A percentile compares a stretch with the other conserved stretches of the same genome.
Evolutionary conservation across 2,329 filamentous ascomycete genomes (phyloP).

Genomic region (Metarhizium robertsii): DNA sequence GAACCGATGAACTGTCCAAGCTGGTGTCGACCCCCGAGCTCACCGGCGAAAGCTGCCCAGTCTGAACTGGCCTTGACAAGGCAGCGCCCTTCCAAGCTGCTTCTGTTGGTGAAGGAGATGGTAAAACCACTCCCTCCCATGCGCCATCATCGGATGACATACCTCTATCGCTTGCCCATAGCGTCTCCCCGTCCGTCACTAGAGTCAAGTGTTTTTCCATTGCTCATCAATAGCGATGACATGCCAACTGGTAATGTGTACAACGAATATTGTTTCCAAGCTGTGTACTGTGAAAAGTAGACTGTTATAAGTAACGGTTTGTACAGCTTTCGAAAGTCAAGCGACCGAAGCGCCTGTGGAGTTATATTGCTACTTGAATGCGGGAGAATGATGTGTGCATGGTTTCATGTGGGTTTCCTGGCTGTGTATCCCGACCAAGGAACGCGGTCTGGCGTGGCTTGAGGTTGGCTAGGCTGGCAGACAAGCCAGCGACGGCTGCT

Average conservation of each 20-base stretch:
- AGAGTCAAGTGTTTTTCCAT: conserved; percentile 38
- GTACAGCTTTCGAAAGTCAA: not conserved
- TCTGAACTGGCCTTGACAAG: conserved; percentile 23
- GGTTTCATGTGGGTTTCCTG: not conserved
- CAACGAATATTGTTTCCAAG: not conserved
- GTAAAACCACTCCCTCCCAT: conserved; percentile 17
- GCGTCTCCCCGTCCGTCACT: conserved; percentile 30
- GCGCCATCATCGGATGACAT: conserved; percentile 33
- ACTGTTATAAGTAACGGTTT: not conserved
- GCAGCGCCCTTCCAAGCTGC: conserved; percentile 18
- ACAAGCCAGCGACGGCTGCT: conserved; percentile 18
- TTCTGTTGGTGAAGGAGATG: conserved; percentile 23
- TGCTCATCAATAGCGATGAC: conserved; percentile 32
- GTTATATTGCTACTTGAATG: not conserved
- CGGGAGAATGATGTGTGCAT: conserved; percentile 7
- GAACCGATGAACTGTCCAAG: conserved; percentile 28
- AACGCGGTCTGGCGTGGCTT: conserved; percentile 13
- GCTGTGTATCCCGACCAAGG: conserved; percentile 5
- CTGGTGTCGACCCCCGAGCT: conserved; percentile 39
- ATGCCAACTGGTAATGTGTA: conserved; percentile 19
- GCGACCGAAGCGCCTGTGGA: not conserved
- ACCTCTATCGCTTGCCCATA: conserved; percentile 37
- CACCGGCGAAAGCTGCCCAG: conserved; percentile 43
- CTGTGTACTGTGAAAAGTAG: conserved; percentile 6
- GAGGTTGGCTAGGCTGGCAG: not conserved